These are phyloP conservation scores for Pseudopithomyces chartarum DNA, from an alignment of 2,329 filamentous ascomycete genomes.

Conservation along the genomic window DNA sequence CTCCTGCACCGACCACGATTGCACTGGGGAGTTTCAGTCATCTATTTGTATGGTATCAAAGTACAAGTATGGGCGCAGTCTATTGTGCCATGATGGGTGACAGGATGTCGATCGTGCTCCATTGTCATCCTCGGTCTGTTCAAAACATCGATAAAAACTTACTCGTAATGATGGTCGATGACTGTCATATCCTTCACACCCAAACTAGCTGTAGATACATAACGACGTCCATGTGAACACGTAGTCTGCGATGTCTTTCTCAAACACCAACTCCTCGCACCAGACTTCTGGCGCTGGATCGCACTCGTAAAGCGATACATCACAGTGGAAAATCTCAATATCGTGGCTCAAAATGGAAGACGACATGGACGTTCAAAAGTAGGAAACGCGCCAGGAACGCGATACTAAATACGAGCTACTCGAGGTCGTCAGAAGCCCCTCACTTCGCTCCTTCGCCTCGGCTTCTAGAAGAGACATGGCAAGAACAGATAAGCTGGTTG, in stretches of 20 bases:
- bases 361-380: conserved; percentile 1
- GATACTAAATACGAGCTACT: conserved; percentile 22
- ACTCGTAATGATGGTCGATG: conserved; percentile 45
- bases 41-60: too few species aligned
- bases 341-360: not conserved
- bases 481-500: too few species aligned
- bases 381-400: conserved; percentile 7
- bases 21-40: conserved; percentile 31
- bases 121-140: not conserved
- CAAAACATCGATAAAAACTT: conserved; percentile 1
- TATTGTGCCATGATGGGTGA: too few species aligned
- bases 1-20: conserved; percentile 59
- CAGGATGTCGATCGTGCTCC: too few species aligned
- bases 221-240: conserved; percentile 11
- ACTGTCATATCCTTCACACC: conserved; percentile 29
- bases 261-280: conserved; percentile 11
- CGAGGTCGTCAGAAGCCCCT: conserved; percentile 19
- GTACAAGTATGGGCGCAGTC: too few species aligned
- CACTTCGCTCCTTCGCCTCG: conserved; percentile 28
- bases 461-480: too few species aligned
- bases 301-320: conserved; percentile 35
- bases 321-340: not conserved
- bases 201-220: conserved; percentile 23
- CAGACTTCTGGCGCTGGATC: conserved; percentile 22
- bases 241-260: not conserved